Evolutionary conservation across 371 early-diverging fungal species (phyloP).

Genomic region (Actinomortierella wolfii): DNA sequence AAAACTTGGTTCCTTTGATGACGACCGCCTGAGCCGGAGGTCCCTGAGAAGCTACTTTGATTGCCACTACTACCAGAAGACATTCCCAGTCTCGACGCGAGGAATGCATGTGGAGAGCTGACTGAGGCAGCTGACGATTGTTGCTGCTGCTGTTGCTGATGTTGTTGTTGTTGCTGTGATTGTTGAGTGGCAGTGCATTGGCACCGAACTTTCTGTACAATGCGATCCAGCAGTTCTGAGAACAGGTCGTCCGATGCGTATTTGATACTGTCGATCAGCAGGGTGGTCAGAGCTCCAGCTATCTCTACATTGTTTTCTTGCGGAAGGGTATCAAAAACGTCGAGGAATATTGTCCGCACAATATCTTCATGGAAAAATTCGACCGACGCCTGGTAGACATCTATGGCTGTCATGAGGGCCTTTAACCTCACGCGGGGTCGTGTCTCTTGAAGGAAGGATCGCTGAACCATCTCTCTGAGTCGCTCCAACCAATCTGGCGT

Average conservation of each 20-base stretch:
- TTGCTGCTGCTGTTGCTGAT: too few species aligned
- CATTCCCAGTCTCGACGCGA: constrained; percentile 38
- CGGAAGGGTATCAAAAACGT: constrained; percentile 58
- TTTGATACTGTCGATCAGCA: constrained; percentile 53
- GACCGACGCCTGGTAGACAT: constrained; percentile 61
- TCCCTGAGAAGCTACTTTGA: too few species aligned
- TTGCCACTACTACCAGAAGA: constrained; percentile 2
- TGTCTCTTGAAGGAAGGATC: constrained; percentile 56
- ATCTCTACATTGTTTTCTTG: constrained; percentile 57
- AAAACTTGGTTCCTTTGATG: constrained; percentile 5
- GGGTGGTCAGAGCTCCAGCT: constrained; percentile 52
- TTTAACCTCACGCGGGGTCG: constrained; percentile 52
- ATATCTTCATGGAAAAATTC: constrained; percentile 62
- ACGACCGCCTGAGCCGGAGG: too few species aligned
- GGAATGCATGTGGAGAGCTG: constrained; percentile 14
- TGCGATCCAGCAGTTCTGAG: constrained; percentile 48
- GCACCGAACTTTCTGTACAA: constrained; percentile 52
- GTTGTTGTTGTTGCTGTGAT: neutral
- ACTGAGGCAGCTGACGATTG: neutral
- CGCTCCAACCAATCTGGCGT: constrained; percentile 63
- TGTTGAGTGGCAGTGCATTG: constrained; percentile 41
- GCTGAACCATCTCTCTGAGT: constrained; percentile 57
- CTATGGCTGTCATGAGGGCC: constrained; percentile 58
- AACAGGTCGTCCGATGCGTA: constrained; percentile 51
- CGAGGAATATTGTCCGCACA: constrained; percentile 57